Evolutionary conservation across 2,329 filamentous ascomycete genomes (phyloP), one percentile per base, ranked within the genome.

Genomic region (Harringtonia lauricola): DNA sequence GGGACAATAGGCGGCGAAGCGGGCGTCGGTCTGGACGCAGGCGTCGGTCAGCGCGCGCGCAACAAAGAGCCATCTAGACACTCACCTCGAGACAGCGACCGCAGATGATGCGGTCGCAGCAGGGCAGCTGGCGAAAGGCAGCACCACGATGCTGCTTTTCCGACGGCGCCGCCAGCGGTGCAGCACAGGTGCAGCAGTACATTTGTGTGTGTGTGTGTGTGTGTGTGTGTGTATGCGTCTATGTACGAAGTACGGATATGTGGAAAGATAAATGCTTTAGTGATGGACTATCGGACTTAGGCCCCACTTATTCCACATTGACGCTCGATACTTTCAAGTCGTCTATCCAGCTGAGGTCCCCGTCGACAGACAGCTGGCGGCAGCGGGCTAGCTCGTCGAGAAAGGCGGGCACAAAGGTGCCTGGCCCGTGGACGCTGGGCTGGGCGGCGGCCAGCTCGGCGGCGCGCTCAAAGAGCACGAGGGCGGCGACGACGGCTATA

Each of bases 401-500:
- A 55, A 95, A 89, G 0, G 81, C 81, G 0, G 87, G 83, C 13
- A 94, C 79, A 65, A 95, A 95, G 1, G 80, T 86, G 0, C 90
- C 90, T 0, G 90, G 88, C 0, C 90, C 90, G 46, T 68, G 70
- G 3, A 92, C 86, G 49, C 80, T 72, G 60, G 36, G 46, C 42
- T 77, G 67, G 55, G 75, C 74, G 0, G 85, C 85, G 1, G 79
- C 78, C 41, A 66, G 63, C 64, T 90, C 82, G 0, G 86, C 85
- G 2, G 79, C 77, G 19, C 77, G 64, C 59, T 92, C 88, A 57
- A 83, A 95, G 58, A 87, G 74, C 51, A 92, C 59, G 17, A 94
- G 63, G 0, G 72, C 89, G 0, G 86, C 79, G 1, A 94, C 58
- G 0, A 80, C 76, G 5, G 86, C 86, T 1, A 78, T 62, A n/a